These are phyloP conservation scores for Botryotinia convoluta DNA, from an alignment of 2,329 filamentous ascomycete species.

Conservation along the genomic window DNA sequence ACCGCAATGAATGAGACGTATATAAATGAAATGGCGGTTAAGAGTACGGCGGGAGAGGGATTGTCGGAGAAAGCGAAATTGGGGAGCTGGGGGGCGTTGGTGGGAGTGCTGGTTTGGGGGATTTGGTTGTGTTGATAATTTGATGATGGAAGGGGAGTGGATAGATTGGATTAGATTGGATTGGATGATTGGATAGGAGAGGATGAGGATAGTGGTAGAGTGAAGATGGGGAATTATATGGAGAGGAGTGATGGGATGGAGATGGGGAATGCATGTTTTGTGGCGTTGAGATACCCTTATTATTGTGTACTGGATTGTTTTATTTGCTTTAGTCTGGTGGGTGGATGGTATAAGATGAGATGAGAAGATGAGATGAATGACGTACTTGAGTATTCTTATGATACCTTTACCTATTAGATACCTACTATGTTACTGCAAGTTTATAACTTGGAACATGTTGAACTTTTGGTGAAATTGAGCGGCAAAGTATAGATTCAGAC, in stretches of 20 bases:
- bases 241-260: background rate
- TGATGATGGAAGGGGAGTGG: background rate
- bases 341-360: no score
- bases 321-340: background rate
- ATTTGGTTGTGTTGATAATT: constrained; percentile 27
- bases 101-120: constrained; percentile 34
- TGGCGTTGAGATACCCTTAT: constrained; percentile 15
- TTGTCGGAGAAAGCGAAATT: constrained; percentile 12
- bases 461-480: no score
- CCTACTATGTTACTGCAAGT: background rate
- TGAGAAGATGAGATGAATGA: background rate
- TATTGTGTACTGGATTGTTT: background rate
- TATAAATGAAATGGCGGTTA: constrained; percentile 29
- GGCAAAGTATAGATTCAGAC: no score
- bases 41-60: constrained; percentile 23
- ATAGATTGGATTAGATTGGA: constrained; percentile 5
- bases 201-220: background rate
- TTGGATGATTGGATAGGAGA: background rate
- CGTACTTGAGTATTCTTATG: background rate
- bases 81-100: constrained; percentile 33
- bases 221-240: background rate
- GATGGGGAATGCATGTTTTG: background rate
- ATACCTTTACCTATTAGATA: constrained; percentile 10
- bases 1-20: constrained; percentile 40
- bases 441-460: no score